Base-by-base conservation (phyloP, 2,329 filamentous ascomycete species). In the Fusarium proliferatum region DNA sequence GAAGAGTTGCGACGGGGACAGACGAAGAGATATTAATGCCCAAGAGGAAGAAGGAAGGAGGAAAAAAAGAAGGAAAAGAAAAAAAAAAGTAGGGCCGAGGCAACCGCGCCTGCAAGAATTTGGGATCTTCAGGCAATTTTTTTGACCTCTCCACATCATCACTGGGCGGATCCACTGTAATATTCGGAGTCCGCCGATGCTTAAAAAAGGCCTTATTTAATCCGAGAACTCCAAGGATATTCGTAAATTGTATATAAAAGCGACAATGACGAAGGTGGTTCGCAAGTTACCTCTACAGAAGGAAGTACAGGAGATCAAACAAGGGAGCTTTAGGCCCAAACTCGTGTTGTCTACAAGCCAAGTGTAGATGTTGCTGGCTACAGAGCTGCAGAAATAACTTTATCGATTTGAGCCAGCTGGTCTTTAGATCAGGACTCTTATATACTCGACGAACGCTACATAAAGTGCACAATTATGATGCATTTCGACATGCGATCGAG, bases 81-180 rank as follows among this genome's bases (percentile, higher is more conserved):
- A 51, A 68, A 55, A 55, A 45, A 61, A 55, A 59, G 58, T 58
- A 61, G 60, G 67, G 62, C 68, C 71, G 61, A 78, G 66, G 69
- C 63, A 73, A 66, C 42, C 48, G 58, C 59, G 60, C 60, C 65
- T 52, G 43, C 33, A 65, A 49, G 64, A 68, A 57, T 61, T 61
- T 60, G 23, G 64, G 71, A 74, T 74, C 76, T 76, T 61, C 70
- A 69, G 66, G 66, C 56, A 74, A 56, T 76, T 76, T 77, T 77
- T 77, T 77, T 69, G 69, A 53, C 41, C 49, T 61, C 57, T 58
- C 64, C 73, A 64, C 67, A 34, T 66, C 69, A 36, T 23, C 41
- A 11, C 33, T 26, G 33, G 41, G 34, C 8, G 15, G 69, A 57
- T 72, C 74, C 73, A 76, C 73, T 67, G 23, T 36, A 51, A 41